Evolutionary conservation across 78 protist species (phyloP).

Genomic region (Dictyostelium brefeldianum): DNA sequence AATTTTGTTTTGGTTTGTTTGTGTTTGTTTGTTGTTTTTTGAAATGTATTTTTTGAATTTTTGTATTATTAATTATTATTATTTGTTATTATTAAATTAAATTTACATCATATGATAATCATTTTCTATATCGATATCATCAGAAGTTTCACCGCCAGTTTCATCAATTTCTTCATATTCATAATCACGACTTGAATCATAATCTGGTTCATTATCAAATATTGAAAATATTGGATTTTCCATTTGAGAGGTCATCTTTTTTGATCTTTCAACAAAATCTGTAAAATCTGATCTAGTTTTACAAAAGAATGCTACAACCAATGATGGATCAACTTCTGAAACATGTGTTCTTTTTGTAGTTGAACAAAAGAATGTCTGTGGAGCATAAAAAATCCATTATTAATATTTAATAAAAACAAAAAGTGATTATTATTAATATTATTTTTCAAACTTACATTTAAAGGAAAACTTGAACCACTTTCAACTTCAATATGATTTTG

Average conservation of each 20-base stretch:
- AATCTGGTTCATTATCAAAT: slow-evolving; percentile 45
- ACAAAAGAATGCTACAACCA: slow-evolving; percentile 83
- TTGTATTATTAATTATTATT: too few relatives aligned
- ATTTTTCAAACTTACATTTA: neutral
- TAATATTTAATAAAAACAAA: neutral
- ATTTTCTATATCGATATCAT: slow-evolving; percentile 1
- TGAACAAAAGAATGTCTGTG: slow-evolving; percentile 80
- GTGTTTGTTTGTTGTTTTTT: too few relatives aligned
- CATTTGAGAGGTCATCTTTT: slow-evolving; percentile 33
- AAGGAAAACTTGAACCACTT: slow-evolving; percentile 8
- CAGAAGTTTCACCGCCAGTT: slow-evolving; percentile 9
- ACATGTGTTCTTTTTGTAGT: slow-evolving; percentile 68
- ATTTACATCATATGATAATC: slow-evolving; percentile 33
- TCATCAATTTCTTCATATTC: slow-evolving; percentile 20
- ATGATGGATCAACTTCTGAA: slow-evolving; percentile 87
- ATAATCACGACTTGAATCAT: slow-evolving; percentile 6
- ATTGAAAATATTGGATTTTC: slow-evolving; percentile 63
- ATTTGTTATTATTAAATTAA: too few relatives aligned
- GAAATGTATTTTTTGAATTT: too few relatives aligned
- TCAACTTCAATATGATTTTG: slow-evolving; percentile 65
- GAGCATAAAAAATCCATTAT: too few relatives aligned
- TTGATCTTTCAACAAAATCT: slow-evolving; percentile 73
- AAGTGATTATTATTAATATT: neutral
- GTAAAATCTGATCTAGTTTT: slow-evolving; percentile 64
- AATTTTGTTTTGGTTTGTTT: too few relatives aligned